phyloP scores from a whole-genome alignment of 148 eudicot species.

The Rhododendron vialii region DNA sequence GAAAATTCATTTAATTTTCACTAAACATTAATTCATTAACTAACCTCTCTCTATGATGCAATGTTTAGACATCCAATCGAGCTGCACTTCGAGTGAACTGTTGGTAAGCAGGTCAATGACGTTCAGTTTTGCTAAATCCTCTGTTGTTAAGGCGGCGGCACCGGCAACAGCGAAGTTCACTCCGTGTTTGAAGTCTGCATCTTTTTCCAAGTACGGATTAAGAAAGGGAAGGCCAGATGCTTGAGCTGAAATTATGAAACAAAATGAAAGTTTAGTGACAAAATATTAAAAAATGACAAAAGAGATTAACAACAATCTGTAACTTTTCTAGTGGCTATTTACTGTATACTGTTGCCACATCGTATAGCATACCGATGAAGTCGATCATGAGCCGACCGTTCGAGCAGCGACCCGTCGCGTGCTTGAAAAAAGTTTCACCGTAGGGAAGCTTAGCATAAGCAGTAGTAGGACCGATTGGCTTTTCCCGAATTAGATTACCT shows the following conservation, averaged over 20 bases:
- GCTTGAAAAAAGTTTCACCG: background rate
- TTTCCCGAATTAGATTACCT: background rate
- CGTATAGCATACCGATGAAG: background rate
- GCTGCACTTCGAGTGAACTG: background rate
- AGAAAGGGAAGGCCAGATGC: constrained; percentile 1
- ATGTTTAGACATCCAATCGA: background rate
- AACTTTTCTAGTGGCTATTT: background rate
- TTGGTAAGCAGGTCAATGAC: background rate
- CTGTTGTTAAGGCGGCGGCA: background rate
- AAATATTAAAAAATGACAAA: background rate
- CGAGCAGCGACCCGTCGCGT: background rate
- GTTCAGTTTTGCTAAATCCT: background rate
- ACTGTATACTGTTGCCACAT: background rate
- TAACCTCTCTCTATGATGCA: background rate
- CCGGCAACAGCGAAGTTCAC: background rate
- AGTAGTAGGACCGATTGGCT: background rate
- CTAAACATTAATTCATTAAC: background rate
- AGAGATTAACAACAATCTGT: too few relatives aligned
- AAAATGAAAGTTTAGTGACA: background rate
- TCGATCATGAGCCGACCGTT: background rate
- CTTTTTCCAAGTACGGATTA: background rate
- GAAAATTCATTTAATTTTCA: background rate
- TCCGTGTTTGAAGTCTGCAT: background rate
- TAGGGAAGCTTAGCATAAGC: background rate
- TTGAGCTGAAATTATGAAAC: background rate